These are phyloP conservation scores for Wallacemonas sp. DNA, from an alignment of 208 protist genomes.

Conservation along the genomic window DNA sequence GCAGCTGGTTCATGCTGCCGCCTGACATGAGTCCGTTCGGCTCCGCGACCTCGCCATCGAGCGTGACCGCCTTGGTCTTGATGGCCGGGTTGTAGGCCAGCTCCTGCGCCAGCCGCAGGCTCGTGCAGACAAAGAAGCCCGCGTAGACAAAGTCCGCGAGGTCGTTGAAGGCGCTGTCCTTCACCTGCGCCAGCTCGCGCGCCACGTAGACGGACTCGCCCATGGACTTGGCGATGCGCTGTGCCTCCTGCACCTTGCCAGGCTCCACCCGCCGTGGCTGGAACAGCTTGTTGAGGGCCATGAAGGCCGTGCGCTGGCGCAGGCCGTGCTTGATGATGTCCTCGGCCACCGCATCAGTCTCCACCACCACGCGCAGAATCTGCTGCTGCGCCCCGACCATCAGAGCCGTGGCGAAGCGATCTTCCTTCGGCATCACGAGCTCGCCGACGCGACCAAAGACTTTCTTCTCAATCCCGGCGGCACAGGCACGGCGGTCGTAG, in stretches of 20 bases:
- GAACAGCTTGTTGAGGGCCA: slow-evolving; percentile 96
- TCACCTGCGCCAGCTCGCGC: slow-evolving; percentile 78
- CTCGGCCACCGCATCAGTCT: slow-evolving; percentile 91
- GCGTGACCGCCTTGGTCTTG: slow-evolving; percentile 94
- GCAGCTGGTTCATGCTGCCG: slow-evolving; percentile 80
- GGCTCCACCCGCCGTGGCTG: slow-evolving; percentile 24
- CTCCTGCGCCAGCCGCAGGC: slow-evolving; percentile 73
- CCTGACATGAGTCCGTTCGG: slow-evolving; percentile 98
- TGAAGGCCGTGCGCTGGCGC: slow-evolving; percentile 95
- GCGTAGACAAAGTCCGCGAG: slow-evolving; percentile 96
- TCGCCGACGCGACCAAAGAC: slow-evolving; percentile 95
- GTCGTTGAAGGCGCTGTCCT: slow-evolving; percentile 24
- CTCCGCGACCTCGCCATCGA: slow-evolving; percentile 98
- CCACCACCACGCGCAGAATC: slow-evolving; percentile 96
- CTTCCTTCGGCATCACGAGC: slow-evolving; percentile 87
- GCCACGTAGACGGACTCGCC: slow-evolving; percentile 58
- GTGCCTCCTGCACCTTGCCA: slow-evolving; percentile 39
- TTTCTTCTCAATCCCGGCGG: slow-evolving; percentile 39
- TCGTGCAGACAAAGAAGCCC: slow-evolving; percentile 94
- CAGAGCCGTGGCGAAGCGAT: slow-evolving; percentile 79
- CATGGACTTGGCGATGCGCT: slow-evolving; percentile 38
- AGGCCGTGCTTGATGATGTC: slow-evolving; percentile 94
- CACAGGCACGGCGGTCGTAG: slow-evolving; percentile 55
- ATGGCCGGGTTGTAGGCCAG: slow-evolving; percentile 87
- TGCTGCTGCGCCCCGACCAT: slow-evolving; percentile 92